Evolutionary conservation across 768 basidiomycete species (phyloP), one percentile per base, ranked within the genome.

Genomic region (Lepiota brunneoincarnata): DNA sequence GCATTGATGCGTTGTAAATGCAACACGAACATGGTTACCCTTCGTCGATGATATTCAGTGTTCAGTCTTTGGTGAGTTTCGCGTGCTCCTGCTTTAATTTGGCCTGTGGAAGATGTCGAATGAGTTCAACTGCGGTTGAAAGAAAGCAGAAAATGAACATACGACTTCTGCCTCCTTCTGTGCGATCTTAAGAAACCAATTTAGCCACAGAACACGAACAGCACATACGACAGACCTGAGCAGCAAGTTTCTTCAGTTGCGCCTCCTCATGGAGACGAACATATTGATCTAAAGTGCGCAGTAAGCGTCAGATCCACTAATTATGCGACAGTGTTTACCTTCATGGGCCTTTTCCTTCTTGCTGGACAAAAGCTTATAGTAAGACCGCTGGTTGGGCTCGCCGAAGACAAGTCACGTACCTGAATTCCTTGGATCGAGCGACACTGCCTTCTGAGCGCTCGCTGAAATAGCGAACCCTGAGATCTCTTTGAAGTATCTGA

Each of bases 311-410:
- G 5, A n/a, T 7, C 37, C 14, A 61, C n/a, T 31, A 42, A 0
- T 6, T 6, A 6, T 28, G 18, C 38, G 31, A 31, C 4, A 4
- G 14, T 4, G 10, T 49, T 10, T 54, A 68, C 68, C 65, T 54
- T 90, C 88, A 48, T 87, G 79, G 17, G 87, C 88, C 64, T 79
- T 84, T 67, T 89, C 88, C 69, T 81, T 89, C 69, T 82, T 82
- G 62, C 88, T 90, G 66, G 35, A 67, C 39, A 54, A 11, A 20
- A 18, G n/a, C 20, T 10, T 24, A 42, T 18, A n/a, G 36, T 31
- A 38, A 56, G 51, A 70, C 61, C 17, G 42, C 49, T 14, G 26
- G 21, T 14, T 47, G 61, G 59, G 55, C 58, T 56, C 51, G 57
- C 21, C 53, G 38, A 39, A 43, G 11, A 37, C 14, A 15, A 37